Percentiles rank a stretch among this genome's conserved stretches.
Conservation (phyloP, 2,329 filamentous ascomycete genomes). For the Xylogone sp. region DNA sequence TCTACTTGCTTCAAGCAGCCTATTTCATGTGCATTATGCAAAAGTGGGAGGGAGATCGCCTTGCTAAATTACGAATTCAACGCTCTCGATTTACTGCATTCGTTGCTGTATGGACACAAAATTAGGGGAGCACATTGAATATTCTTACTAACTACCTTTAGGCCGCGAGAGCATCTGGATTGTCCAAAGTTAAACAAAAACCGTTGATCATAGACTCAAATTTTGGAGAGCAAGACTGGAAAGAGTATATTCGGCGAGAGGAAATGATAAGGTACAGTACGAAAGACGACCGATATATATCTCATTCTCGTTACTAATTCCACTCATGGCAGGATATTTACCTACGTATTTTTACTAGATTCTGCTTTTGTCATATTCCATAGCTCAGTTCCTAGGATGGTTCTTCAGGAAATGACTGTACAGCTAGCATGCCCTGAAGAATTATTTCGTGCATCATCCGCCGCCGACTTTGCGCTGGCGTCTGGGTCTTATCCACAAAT, state of each 20-base stretch:
- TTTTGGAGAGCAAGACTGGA: too few relatives aligned
- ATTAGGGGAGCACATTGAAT: too few relatives aligned
- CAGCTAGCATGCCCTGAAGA: background rate
- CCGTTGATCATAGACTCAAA: too few relatives aligned
- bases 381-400: background rate
- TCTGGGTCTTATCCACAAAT: background rate
- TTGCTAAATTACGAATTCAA: background rate
- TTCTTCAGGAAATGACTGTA: background rate
- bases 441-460: slow-evolving; percentile 32
- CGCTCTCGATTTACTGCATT: background rate
- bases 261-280: too few relatives aligned
- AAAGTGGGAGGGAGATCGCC: slow-evolving; percentile 4
- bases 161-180: too few relatives aligned
- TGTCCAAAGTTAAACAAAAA: too few relatives aligned
- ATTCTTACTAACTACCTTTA: too few relatives aligned
- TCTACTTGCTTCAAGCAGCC: background rate
- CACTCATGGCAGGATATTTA: slow-evolving; percentile 2
- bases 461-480: slow-evolving; percentile 19
- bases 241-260: too few relatives aligned
- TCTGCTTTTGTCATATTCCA: slow-evolving; percentile 2
- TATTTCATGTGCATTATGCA: background rate
- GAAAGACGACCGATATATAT: too few relatives aligned
- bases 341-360: slow-evolving; percentile 1
- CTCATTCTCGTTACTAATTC: too few relatives aligned
- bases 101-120: background rate